Percentiles rank a stretch among this genome's conserved stretches.
phyloP scores from a whole-genome alignment of 2,329 filamentous ascomycete species.

The Sporothrix brasiliensis region DNA sequence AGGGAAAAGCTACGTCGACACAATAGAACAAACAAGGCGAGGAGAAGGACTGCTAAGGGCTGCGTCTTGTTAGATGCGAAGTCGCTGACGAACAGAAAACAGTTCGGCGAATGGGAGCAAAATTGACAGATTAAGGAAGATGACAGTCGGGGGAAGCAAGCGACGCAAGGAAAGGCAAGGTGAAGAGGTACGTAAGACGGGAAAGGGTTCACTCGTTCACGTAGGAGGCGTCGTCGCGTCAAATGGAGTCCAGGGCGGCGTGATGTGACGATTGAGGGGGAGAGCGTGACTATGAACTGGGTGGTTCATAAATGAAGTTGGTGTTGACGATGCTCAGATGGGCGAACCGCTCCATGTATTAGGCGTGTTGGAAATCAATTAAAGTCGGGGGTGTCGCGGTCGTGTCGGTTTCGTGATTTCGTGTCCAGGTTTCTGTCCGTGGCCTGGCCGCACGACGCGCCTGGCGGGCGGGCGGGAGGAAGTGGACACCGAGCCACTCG shows the following conservation, averaged over 20 bases:
- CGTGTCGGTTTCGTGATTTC: slow-evolving; percentile 40
- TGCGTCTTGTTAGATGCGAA: slow-evolving; percentile 17
- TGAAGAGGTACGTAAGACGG: background rate
- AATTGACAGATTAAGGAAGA: background rate
- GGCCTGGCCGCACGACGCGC: slow-evolving; percentile 34
- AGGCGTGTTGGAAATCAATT: slow-evolving; percentile 36
- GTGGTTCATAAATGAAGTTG: background rate
- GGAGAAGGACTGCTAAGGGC: slow-evolving; percentile 19
- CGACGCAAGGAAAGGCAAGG: background rate
- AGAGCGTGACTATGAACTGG: background rate
- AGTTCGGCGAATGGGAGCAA: background rate
- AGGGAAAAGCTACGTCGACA: background rate
- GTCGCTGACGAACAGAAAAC: background rate
- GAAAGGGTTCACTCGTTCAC: background rate
- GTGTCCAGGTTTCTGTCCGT: slow-evolving; percentile 29
- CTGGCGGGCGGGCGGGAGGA: slow-evolving; percentile 8
- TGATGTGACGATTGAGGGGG: background rate
- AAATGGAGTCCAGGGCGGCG: slow-evolving; percentile 10
- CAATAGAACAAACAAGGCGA: background rate
- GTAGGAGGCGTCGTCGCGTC: background rate
- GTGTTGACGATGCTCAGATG: background rate
- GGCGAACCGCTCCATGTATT: background rate
- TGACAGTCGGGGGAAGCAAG: background rate
- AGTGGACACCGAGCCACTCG: too few relatives aligned
- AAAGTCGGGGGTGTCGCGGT: slow-evolving; percentile 35